A percentile compares a stretch with the other conserved stretches of the same genome.
phyloP scores from a whole-genome alignment of 2,329 filamentous ascomycete genomes.

The Paraphaeosphaeria minitans region DNA sequence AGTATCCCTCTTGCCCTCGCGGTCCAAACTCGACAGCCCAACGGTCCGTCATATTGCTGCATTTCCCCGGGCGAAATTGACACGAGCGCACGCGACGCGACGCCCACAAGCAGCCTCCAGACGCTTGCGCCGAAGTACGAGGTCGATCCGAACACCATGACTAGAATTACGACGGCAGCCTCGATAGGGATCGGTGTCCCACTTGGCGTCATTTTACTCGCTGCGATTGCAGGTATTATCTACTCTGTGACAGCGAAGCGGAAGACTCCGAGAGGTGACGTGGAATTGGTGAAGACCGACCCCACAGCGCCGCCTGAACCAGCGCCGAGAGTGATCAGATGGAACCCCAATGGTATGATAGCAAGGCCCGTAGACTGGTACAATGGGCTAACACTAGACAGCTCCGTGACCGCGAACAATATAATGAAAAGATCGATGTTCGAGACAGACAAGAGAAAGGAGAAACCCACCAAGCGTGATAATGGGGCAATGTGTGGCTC shows the following conservation, averaged over 20 bases:
- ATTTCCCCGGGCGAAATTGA: not conserved
- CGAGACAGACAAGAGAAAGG: not conserved
- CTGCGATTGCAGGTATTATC: constrained; percentile 15
- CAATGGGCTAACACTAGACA: not conserved
- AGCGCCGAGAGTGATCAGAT: constrained; percentile 16
- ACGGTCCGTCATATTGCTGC: not conserved
- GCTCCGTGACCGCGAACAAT: not conserved
- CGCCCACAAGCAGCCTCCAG: not conserved
- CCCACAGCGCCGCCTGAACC: constrained; percentile 4
- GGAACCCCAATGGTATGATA: constrained; percentile 14
- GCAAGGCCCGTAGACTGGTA: not conserved
- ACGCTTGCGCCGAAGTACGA: not conserved
- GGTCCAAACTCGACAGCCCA: not conserved
- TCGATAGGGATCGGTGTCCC: constrained; percentile 23
- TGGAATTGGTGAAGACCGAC: constrained; percentile 9
- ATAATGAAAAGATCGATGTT: not conserved
- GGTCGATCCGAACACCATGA: not conserved
- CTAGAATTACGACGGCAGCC: constrained; percentile 17
- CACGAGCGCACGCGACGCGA: not conserved
- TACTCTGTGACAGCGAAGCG: constrained; percentile 14
- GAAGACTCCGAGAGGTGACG: constrained; percentile 10
- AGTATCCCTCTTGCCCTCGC: not conserved
- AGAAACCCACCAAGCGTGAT: not conserved
- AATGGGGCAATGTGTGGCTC: not conserved
- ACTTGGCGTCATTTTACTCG: constrained; percentile 32